Base-by-base conservation (phyloP, 768 basidiomycete species). In the Pisolithus microcarpus region DNA sequence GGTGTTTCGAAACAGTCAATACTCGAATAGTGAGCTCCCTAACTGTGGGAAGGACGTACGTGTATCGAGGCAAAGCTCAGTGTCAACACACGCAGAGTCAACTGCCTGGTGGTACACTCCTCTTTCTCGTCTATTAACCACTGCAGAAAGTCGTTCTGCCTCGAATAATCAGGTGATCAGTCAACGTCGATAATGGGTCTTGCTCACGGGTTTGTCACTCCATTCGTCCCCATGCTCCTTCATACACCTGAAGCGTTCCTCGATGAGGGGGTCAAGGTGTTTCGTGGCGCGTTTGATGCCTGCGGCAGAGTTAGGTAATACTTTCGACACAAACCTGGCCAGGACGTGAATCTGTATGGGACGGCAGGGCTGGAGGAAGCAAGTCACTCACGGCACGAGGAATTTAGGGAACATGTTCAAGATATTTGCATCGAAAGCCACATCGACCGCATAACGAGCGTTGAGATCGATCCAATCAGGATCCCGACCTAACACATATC, bases 361-460 rank as follows among this genome's bases (percentile, higher is more conserved):
- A n/a, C n/a, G n/a, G n/a, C n/a, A n/a, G n/a, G n/a, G n/a, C n/a
- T n/a, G n/a, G n/a, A n/a, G n/a, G n/a, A n/a, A n/a, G n/a, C n/a
- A n/a, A n/a, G n/a, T n/a, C n/a, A n/a, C n/a, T n/a, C n/a, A n/a
- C n/a, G n/a, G n/a, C n/a, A n/a, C n/a, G n/a, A n/a, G n/a, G 5
- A 65, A 60, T 1, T 45, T 23, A 0, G 75, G 76, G 23, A 72
- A 65, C 0, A 63, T 11, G 5, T 50, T 52, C n/a, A 72, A 50
- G 1, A 67, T 34, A 4, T 19, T 23, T 0, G 52, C 58, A 4
- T 51, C 62, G n/a, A 38, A 51, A 5, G 57, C 19, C 23, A 73
- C 52, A 18, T 70, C 60, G 1, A 62, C 7, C 1, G 74, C 56
- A 48, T 62, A 70, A 0, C 61, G 49, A 13, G 69, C 60, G n/a